phyloP scores from a whole-genome alignment of 176 grass and related monocot species.

The Neostapfia colusana region DNA sequence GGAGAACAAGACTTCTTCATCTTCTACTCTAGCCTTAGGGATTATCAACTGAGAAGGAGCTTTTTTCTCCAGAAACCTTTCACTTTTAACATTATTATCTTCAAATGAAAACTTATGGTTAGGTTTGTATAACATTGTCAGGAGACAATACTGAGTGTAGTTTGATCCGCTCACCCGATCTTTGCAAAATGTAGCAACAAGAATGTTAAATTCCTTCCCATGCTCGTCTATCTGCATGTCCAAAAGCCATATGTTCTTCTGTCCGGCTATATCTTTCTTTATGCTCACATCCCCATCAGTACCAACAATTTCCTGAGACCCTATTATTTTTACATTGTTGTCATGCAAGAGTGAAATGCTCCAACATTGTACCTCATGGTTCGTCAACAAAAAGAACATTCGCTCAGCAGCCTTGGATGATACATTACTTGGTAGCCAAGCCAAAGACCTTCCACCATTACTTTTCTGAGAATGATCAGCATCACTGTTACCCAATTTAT shows the following conservation, averaged over 20 bases:
- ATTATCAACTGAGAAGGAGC: conserved; percentile 89
- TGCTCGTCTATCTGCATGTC: conserved; percentile 86
- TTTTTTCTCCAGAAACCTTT: conserved; percentile 98
- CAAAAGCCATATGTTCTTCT: conserved; percentile 98
- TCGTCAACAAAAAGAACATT: conserved; percentile 78
- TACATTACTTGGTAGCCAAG: conserved; percentile 64
- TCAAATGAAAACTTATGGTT: conserved; percentile 54
- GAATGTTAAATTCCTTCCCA: conserved; percentile 80
- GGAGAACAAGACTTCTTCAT: conserved; percentile 75
- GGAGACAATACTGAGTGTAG: conserved; percentile 90
- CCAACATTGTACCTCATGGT: conserved; percentile 85
- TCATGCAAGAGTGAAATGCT: conserved; percentile 52
- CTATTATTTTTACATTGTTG: conserved; percentile 57
- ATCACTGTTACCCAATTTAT: conserved; percentile 39
- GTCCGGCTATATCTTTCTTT: conserved; percentile 95
- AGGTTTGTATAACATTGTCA: conserved; percentile 82
- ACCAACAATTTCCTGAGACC: conserved; percentile 75
- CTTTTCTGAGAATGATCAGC: conserved; percentile 47
- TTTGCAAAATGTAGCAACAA: conserved; percentile 98
- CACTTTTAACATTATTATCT: conserved; percentile 47
- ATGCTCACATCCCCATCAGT: conserved; percentile 82
- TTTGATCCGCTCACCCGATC: conserved; percentile 95
- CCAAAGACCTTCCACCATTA: conserved; percentile 62
- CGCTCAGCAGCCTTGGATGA: conserved; percentile 48
- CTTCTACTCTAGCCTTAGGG: conserved; percentile 89